phyloP scores from a whole-genome alignment of 2,329 filamentous ascomycete species.

The Monosporascus sp. region DNA sequence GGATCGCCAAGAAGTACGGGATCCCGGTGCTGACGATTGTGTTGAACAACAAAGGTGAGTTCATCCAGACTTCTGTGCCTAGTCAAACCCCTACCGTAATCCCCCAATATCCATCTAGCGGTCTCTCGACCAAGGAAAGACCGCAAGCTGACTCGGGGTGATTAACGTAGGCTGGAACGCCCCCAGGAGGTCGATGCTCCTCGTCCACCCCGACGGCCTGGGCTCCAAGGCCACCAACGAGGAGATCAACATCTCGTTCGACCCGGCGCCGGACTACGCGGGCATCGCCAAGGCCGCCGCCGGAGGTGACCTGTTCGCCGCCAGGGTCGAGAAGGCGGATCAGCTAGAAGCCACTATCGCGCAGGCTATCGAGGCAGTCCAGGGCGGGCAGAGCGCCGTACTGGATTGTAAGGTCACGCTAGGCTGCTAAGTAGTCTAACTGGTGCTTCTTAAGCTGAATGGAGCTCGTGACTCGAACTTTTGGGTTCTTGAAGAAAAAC shows the following conservation, averaged over 20 bases:
- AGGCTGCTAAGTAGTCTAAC: conserved; percentile 30
- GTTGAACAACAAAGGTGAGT: conserved; percentile 50
- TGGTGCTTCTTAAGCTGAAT: too few species aligned
- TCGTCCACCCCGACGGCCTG: conserved; percentile 54
- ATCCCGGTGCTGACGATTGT: conserved; percentile 52
- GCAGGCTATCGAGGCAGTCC: conserved; percentile 45
- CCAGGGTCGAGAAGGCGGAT: conserved; percentile 39
- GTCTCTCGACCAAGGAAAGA: too few species aligned
- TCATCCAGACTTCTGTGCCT: background rate
- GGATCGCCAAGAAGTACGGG: conserved; percentile 49
- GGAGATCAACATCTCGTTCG: conserved; percentile 58
- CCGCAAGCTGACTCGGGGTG: too few species aligned
- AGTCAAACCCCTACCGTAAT: too few species aligned
- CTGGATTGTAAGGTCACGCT: conserved; percentile 47
- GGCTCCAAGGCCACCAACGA: conserved; percentile 53
- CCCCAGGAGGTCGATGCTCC: conserved; percentile 48
- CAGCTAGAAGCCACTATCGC: conserved; percentile 43
- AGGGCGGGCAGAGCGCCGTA: conserved; percentile 46
- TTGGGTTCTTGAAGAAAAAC: too few species aligned
- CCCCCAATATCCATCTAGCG: too few species aligned
- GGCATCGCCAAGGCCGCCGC: conserved; percentile 57
- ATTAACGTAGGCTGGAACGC: conserved; percentile 49
- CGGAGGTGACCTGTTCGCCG: conserved; percentile 47
- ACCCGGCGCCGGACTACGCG: conserved; percentile 52
- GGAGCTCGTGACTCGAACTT: too few species aligned